These are phyloP conservation scores for Macrophomina tecta DNA, from an alignment of 2,329 filamentous ascomycete genomes.

Conservation along the genomic window DNA sequence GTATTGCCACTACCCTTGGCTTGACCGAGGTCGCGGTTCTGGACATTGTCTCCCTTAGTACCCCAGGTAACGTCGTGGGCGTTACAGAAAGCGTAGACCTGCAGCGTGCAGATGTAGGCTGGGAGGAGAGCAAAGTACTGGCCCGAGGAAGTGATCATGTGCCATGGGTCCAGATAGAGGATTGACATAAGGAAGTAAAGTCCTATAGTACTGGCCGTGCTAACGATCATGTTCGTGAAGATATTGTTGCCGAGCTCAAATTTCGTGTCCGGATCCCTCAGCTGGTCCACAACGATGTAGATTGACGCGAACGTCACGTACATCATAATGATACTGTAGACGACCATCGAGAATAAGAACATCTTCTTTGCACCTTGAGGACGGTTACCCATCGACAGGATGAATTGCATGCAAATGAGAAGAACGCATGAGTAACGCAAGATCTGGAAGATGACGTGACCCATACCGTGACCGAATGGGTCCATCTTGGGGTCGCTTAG, in stretches of 20 bases:
- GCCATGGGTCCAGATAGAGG: constrained; percentile 97
- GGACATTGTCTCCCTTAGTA: constrained; percentile 96
- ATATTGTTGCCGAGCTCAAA: constrained; percentile 80
- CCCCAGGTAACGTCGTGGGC: constrained; percentile 99
- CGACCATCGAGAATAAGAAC: constrained; percentile 84
- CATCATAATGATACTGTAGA: constrained; percentile 92
- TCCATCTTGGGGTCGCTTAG: constrained; percentile 79
- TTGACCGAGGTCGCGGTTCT: constrained; percentile 88
- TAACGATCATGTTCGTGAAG: constrained; percentile 94
- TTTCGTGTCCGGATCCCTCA: constrained; percentile 59
- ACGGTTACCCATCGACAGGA: constrained; percentile 92
- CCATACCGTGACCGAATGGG: constrained; percentile 89
- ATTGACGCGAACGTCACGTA: constrained; percentile 91
- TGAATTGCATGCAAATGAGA: constrained; percentile 93
- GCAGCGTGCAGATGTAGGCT: constrained; percentile 93
- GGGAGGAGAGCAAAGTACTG: constrained; percentile 95
- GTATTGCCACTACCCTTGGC: constrained; percentile 76
- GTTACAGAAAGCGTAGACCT: constrained; percentile 99
- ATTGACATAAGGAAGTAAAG: constrained; percentile 97
- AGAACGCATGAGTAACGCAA: constrained; percentile 85
- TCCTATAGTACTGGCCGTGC: constrained; percentile 84
- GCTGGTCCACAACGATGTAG: constrained; percentile 86
- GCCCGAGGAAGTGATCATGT: constrained; percentile 90
- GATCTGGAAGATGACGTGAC: constrained; percentile 82
- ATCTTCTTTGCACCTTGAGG: constrained; percentile 93